Evolutionary conservation across 306 rosid genomes (phyloP).

Genomic region (Gillenia trifoliata): DNA sequence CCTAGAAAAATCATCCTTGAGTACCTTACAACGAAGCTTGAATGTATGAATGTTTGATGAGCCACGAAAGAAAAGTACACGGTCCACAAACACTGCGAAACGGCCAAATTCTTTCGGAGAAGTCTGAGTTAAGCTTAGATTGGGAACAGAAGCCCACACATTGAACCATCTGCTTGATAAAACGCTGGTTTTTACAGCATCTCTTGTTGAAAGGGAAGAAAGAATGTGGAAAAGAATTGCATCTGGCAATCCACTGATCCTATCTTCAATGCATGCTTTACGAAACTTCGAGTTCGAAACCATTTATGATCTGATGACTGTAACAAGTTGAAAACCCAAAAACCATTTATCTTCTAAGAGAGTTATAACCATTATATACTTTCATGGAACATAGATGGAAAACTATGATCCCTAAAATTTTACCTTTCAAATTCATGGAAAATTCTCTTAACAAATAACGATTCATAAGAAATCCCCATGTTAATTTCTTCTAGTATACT

Average conservation of each 20-base stretch:
- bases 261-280: neutral
- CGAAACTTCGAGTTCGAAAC: neutral
- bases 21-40: neutral
- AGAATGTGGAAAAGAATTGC: neutral
- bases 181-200: neutral
- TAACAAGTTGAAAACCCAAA: no score
- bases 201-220: neutral
- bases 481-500: neutral
- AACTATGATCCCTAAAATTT: neutral
- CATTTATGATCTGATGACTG: neutral
- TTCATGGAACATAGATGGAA: neutral
- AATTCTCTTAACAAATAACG: neutral
- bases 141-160: neutral
- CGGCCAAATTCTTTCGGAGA: neutral
- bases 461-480: neutral
- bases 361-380: neutral
- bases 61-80: neutral
- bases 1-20: neutral
- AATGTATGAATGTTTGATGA: neutral
- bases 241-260: constrained; percentile 7
- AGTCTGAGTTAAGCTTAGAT: neutral
- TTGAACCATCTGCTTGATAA: neutral
- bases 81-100: neutral
- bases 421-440: neutral
- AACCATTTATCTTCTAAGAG: neutral